Conservation (phyloP, 768 basidiomycete species). For the Auricularia sp. region DNA sequence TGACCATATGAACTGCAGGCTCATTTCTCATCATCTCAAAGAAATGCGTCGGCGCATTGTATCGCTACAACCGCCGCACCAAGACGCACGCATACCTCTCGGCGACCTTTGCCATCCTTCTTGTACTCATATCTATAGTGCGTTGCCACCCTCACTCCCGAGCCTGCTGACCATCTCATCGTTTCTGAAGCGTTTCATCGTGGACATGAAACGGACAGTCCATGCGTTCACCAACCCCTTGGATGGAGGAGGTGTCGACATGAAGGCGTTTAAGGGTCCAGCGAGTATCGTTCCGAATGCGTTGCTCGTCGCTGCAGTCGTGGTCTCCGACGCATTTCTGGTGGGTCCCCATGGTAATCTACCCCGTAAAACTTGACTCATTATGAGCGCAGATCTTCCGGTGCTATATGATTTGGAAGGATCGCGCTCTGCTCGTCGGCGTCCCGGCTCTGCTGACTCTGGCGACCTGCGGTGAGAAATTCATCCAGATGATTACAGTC, state of each 20-base stretch:
- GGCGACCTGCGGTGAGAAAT: not conserved
- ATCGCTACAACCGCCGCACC: not conserved
- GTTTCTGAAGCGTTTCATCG: not conserved
- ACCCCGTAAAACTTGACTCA: not conserved
- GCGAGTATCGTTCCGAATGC: not conserved
- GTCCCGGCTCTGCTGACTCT: not conserved
- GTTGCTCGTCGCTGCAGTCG: not conserved
- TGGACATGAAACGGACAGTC: not conserved
- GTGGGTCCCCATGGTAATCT: not conserved
- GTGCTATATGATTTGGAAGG: not conserved
- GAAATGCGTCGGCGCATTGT: not conserved
- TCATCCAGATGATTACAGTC: not conserved
- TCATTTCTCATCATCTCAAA: not conserved
- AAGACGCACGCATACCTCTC: not conserved
- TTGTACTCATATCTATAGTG: not conserved
- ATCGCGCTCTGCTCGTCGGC: not conserved
- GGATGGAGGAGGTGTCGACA: not conserved
- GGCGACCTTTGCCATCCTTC: not conserved
- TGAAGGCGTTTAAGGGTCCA: not conserved
- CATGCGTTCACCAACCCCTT: not conserved
- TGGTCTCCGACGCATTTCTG: not conserved
- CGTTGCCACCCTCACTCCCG: not conserved
- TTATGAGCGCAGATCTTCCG: not conserved
- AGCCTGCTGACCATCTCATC: not conserved
- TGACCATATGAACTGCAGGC: not conserved